phyloP scores from a whole-genome alignment of 805 yeast genomes.

The Pichia nakasei region DNA sequence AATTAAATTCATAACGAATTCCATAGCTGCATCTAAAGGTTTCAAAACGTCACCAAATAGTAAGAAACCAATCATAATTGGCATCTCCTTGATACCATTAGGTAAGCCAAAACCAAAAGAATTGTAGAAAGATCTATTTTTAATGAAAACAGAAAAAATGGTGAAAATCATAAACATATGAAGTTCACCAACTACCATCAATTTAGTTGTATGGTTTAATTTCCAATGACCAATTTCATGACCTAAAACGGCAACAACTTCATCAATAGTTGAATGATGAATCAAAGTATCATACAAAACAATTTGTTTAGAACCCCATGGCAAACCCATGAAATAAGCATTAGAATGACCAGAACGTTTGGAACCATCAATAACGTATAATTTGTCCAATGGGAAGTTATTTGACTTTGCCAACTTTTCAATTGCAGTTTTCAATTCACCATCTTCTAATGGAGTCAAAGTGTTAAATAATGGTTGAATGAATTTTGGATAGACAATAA shows the following conservation, averaged over 20 bases:
- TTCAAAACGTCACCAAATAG: conserved; percentile 69
- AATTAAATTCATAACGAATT: conserved; percentile 57
- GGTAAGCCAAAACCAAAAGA: conserved; percentile 59
- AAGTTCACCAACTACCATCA: conserved; percentile 55
- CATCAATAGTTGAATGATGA: conserved; percentile 62
- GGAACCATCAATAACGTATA: conserved; percentile 93
- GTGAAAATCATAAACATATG: conserved; percentile 60
- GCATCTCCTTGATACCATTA: conserved; percentile 38
- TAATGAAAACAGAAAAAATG: conserved; percentile 69
- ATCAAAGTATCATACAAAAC: conserved; percentile 89
- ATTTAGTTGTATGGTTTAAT: conserved; percentile 74
- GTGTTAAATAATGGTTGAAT: conserved; percentile 93
- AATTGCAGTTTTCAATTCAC: conserved; percentile 75
- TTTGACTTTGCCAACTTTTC: conserved; percentile 68
- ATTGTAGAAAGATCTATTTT: conserved; percentile 66
- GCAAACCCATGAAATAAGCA: conserved; percentile 93
- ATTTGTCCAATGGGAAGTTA: conserved; percentile 76
- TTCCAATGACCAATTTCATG: conserved; percentile 99
- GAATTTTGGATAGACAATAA: conserved; percentile 72
- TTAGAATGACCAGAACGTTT: conserved; percentile 93
- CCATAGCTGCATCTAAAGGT: conserved; percentile 65
- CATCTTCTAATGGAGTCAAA: conserved; percentile 81
- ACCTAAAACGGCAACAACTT: conserved; percentile 92
- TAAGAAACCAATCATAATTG: conserved; percentile 73
- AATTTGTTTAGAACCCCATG: conserved; percentile 89